Conservation (phyloP, 1,284 basidiomycete genomes). For the Pulveroboletus sp. region DNA sequence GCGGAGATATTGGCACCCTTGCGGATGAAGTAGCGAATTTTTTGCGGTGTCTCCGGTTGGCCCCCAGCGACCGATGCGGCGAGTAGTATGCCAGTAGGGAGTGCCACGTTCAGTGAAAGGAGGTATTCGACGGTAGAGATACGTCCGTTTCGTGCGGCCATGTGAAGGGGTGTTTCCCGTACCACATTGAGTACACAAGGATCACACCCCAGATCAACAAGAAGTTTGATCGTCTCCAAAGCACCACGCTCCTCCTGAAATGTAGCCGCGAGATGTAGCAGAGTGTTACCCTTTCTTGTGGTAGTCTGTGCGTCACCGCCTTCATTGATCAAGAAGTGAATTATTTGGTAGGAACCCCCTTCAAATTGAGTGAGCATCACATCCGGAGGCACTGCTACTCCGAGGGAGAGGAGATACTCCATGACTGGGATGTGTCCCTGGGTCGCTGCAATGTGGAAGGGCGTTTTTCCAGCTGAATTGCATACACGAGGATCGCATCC, state of each 20-base stretch:
- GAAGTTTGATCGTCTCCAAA: background rate
- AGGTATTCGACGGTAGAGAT: background rate
- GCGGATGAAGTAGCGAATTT: background rate
- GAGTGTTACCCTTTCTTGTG: background rate
- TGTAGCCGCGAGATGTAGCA: conserved; percentile 3
- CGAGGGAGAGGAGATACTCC: conserved; percentile 9
- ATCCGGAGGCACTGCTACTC: background rate
- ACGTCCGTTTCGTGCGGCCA: background rate
- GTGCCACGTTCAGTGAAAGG: background rate
- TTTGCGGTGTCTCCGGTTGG: background rate
- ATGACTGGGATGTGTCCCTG: background rate
- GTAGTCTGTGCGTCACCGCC: conserved; percentile 2
- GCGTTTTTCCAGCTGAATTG: conserved; percentile 2
- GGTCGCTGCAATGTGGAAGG: background rate
- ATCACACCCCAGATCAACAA: conserved; percentile 1
- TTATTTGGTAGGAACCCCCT: too few species aligned
- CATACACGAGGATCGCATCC: conserved; percentile 4
- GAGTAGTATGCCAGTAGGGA: conserved; percentile 4
- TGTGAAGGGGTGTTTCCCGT: conserved; percentile 1
- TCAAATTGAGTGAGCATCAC: background rate
- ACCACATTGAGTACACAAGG: background rate
- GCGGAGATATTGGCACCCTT: background rate
- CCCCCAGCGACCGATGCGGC: background rate
- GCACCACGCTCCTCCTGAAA: background rate
- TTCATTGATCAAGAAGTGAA: background rate